Conservation (phyloP, 2,329 filamentous ascomycete species). For the Curvularia sp. region DNA sequence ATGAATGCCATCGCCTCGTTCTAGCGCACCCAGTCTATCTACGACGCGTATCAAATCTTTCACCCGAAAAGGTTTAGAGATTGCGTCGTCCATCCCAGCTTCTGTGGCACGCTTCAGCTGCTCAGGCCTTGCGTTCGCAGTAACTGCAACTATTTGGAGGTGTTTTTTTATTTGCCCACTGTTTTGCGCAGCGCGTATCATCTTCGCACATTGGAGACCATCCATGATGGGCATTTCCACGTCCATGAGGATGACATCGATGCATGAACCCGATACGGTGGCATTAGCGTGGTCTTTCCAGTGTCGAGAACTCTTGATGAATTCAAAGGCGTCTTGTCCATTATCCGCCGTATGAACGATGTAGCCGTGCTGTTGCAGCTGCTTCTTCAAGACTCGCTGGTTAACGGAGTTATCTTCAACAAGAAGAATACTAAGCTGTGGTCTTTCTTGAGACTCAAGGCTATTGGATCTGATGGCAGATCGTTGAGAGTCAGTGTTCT, state of each 20-base stretch:
- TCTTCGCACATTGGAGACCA: constrained; percentile 30
- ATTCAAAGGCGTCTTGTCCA: constrained; percentile 33
- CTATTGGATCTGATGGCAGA: background rate
- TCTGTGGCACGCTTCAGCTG: constrained; percentile 26
- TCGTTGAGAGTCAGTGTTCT: background rate
- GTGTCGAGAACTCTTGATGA: constrained; percentile 18
- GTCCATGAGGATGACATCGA: constrained; percentile 31
- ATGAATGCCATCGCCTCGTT: background rate
- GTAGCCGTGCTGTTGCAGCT: constrained; percentile 34
- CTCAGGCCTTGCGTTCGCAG: constrained; percentile 39
- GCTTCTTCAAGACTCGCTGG: constrained; percentile 36
- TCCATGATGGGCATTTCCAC: constrained; percentile 46
- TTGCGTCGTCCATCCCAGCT: constrained; percentile 10
- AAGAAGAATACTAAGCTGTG: constrained; percentile 20
- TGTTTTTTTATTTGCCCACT: constrained; percentile 20
- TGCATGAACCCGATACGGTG: background rate
- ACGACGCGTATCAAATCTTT: constrained; percentile 6
- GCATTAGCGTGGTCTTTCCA: background rate
- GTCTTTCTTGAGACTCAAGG: background rate
- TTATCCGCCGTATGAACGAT: constrained; percentile 35
- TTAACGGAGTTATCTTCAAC: constrained; percentile 47
- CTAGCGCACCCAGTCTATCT: background rate
- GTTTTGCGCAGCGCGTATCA: constrained; percentile 28
- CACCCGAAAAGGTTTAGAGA: constrained; percentile 10
- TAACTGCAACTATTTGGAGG: constrained; percentile 35